Conservation (phyloP, 1,139 yeast genomes). For the Blastobotrys persicus region DNA sequence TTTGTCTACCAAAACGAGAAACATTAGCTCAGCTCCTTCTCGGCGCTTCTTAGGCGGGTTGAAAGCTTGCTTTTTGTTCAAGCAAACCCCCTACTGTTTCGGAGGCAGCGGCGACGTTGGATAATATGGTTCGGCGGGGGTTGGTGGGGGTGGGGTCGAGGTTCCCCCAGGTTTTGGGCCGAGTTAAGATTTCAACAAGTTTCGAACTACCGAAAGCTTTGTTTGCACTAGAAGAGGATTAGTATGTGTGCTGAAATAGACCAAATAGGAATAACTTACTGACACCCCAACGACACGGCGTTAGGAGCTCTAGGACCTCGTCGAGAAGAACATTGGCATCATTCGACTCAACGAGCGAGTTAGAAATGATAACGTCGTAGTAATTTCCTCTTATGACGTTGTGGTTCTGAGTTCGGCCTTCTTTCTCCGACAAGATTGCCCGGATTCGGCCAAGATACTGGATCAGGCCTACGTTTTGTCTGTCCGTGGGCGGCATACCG, state of each 20-base stretch:
- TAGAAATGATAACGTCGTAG: neutral
- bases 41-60: too few relatives aligned
- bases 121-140: too few relatives aligned
- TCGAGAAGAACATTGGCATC: slow-evolving; percentile 26
- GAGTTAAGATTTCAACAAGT: slow-evolving; percentile 1
- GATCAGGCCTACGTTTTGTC: slow-evolving; percentile 6
- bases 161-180: slow-evolving; percentile 2
- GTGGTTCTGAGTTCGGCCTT: slow-evolving; percentile 4
- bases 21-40: too few relatives aligned
- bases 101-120: too few relatives aligned
- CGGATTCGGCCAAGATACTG: slow-evolving; percentile 23
- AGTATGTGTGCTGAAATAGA: neutral
- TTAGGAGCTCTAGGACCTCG: slow-evolving; percentile 22
- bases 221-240: slow-evolving; percentile 16
- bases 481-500: neutral
- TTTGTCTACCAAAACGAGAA: too few relatives aligned
- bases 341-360: slow-evolving; percentile 8
- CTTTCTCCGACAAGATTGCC: slow-evolving; percentile 19
- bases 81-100: too few relatives aligned
- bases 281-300: slow-evolving; percentile 28
- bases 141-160: neutral
- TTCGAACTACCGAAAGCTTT: slow-evolving; percentile 8
- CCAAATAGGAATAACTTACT: neutral
- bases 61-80: too few relatives aligned
- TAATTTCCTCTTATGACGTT: slow-evolving; percentile 1